phyloP scores from a whole-genome alignment of 1,284 basidiomycete genomes.

The Microbotryum saponariae region DNA sequence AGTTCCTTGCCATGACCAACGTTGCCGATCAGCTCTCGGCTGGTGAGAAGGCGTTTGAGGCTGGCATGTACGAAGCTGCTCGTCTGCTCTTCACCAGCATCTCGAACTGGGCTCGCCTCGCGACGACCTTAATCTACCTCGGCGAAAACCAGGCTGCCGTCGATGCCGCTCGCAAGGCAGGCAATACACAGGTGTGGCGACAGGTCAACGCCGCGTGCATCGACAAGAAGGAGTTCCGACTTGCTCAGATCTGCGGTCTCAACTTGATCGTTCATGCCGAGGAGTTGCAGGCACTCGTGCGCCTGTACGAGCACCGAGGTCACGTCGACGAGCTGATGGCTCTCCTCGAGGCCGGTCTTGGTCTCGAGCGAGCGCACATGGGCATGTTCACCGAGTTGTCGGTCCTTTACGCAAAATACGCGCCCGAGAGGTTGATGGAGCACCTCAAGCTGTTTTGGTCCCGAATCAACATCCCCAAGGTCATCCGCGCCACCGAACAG shows the following conservation, averaged over 20 bases:
- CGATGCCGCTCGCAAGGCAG: conserved; percentile 96
- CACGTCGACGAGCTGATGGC: conserved; percentile 90
- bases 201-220: conserved; percentile 98
- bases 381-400: conserved; percentile 80
- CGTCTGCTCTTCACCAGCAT: conserved; percentile 94
- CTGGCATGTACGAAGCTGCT: conserved; percentile 93
- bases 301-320: conserved; percentile 81
- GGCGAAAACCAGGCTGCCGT: conserved; percentile 97
- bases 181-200: conserved; percentile 99
- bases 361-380: conserved; percentile 90
- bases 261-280: conserved; percentile 62
- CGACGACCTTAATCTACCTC: conserved; percentile 96
- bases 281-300: conserved; percentile 72
- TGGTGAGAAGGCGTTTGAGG: conserved; percentile 99
- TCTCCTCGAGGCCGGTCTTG: conserved; percentile 87
- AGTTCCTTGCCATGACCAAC: conserved; percentile 98
- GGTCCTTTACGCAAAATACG: conserved; percentile 94
- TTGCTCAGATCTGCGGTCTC: conserved; percentile 97
- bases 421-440: conserved; percentile 97
- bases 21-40: conserved; percentile 68
- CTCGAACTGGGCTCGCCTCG: conserved; percentile 95
- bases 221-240: conserved; percentile 91
- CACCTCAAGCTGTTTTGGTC: conserved; percentile 96
- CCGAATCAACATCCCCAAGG: conserved; percentile 61
- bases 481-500: conserved; percentile 88